Evolutionary conservation across 768 basidiomycete species (phyloP).

Genomic region (Hirschioporus abietinus): DNA sequence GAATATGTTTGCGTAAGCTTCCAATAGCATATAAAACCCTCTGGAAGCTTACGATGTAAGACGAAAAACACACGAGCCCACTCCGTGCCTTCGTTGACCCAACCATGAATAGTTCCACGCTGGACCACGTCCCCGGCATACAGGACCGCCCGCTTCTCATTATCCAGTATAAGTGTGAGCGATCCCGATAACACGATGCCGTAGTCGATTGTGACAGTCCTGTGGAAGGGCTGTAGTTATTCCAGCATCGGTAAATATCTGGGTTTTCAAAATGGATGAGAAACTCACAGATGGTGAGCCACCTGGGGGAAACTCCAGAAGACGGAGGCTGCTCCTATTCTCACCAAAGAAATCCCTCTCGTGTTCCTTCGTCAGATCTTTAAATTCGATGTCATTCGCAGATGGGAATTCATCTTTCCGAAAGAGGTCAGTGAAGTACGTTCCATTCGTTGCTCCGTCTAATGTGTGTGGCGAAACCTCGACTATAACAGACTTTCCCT

Average conservation of each 20-base stretch:
- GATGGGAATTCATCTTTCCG: slow-evolving; percentile 9
- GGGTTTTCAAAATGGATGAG: too few relatives aligned
- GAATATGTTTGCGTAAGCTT: too few relatives aligned
- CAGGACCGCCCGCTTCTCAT: slow-evolving; percentile 16
- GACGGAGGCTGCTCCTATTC: slow-evolving; percentile 13
- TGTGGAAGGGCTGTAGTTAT: slow-evolving; percentile 16
- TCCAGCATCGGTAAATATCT: too few relatives aligned
- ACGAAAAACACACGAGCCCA: slow-evolving; percentile 23
- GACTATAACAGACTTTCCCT: not conserved
- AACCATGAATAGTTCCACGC: slow-evolving; percentile 21
- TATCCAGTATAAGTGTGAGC: slow-evolving; percentile 19
- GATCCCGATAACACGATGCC: slow-evolving; percentile 18
- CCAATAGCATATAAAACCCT: too few relatives aligned
- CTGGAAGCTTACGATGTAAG: slow-evolving; percentile 14
- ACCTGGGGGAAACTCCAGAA: slow-evolving; percentile 16
- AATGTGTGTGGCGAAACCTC: not conserved
- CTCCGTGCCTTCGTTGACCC: slow-evolving; percentile 21
- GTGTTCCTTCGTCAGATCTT: not conserved
- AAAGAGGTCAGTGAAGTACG: slow-evolving; percentile 3
- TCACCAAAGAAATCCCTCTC: slow-evolving; percentile 9
- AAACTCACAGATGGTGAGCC: too few relatives aligned
- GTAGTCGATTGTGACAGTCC: slow-evolving; percentile 22
- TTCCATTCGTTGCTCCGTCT: not conserved
- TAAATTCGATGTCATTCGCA: slow-evolving; percentile 5
- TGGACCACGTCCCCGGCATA: slow-evolving; percentile 22